Evolutionary conservation across 2,329 filamentous ascomycete species (phyloP).

Genomic region (Parastagonospora avenae): DNA sequence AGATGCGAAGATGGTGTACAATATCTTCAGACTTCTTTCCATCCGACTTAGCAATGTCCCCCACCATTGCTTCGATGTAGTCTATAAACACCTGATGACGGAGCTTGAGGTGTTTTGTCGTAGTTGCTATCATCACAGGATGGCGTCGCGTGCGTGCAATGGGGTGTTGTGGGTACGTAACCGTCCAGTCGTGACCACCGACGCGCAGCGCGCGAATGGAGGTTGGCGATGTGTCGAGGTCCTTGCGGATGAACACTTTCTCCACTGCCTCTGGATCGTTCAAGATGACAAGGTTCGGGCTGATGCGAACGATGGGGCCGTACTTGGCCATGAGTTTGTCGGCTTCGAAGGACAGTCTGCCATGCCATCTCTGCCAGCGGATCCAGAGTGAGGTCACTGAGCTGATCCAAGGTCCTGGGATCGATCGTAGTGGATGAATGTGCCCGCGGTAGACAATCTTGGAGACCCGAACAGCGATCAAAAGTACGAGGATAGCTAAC

Average conservation of each 20-base stretch:
- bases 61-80: slow-evolving; percentile 23
- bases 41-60: slow-evolving; percentile 12
- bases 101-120: slow-evolving; percentile 23
- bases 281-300: slow-evolving; percentile 22
- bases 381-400: slow-evolving; percentile 23
- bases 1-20: slow-evolving; percentile 24
- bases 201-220: slow-evolving; percentile 24
- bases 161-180: slow-evolving; percentile 26
- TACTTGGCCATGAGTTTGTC: slow-evolving; percentile 24
- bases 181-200: slow-evolving; percentile 26
- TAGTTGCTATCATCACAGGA: slow-evolving; percentile 27
- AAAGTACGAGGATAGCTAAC: not conserved
- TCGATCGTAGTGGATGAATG: slow-evolving; percentile 15
- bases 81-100: slow-evolving; percentile 16
- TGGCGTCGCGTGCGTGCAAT: slow-evolving; percentile 19
- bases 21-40: slow-evolving; percentile 23
- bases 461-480: not conserved
- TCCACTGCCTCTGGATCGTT: slow-evolving; percentile 23
- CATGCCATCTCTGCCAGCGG: slow-evolving; percentile 27
- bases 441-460: slow-evolving; percentile 16
- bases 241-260: slow-evolving; percentile 20
- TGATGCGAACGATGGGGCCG: slow-evolving; percentile 24
- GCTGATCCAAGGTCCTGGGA: slow-evolving; percentile 24
- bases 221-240: slow-evolving; percentile 23
- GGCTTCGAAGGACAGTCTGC: slow-evolving; percentile 21